Base-by-base conservation (phyloP, 2,329 filamentous ascomycete genomes). In the Teratosphaeria viscida region DNA sequence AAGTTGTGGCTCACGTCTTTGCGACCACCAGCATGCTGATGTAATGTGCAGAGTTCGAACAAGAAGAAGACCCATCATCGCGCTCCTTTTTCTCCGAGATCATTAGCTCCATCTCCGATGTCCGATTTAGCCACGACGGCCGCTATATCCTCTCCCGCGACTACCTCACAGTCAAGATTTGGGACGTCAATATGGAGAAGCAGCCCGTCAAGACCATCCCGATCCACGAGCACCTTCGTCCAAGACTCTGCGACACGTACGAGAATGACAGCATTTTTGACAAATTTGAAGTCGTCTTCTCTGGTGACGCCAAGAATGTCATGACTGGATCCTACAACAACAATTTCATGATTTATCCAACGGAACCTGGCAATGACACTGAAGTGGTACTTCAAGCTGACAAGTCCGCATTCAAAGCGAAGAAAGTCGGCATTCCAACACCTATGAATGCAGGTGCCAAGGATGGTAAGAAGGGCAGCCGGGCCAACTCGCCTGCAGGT, bases 271-370 rank as follows among this genome's bases (percentile, higher is more conserved):
- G 91, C 75, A 99, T 99, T 72, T 99, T 99, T 72, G 94, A 99
- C 83, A 99, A 99, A 76, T 99, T 99, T 66, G 94, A 99, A 77
- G 94, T 99, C 52, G 92, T 97, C 57, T 99, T 99, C 78, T 97
- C 92, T 1, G 94, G 94, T 27, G 92, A 97, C 75, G 90, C 91
- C 47, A 95, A 96, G 82, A 97, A 99, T 69, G 94, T 97, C 66
- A 99, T 99, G 94, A 99, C 94, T 5, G 94, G 94, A 68, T 96
- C 91, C 73, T 99, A 99, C 81, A 99, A 99, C 82, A 99, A 99
- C 80, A 99, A 99, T 79, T 97, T 99, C 81, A 99, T 99, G 94
- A 99, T 99, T 72, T 99, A 97, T 75, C 94, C 94, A 4, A 94
- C 92, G 29, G 92, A 97, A 70, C 89, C 92, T 6, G 90, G 92